These are phyloP conservation scores for Xylariaceae sp. DNA, from an alignment of 2,329 filamentous ascomycete species.

Conservation along the genomic window DNA sequence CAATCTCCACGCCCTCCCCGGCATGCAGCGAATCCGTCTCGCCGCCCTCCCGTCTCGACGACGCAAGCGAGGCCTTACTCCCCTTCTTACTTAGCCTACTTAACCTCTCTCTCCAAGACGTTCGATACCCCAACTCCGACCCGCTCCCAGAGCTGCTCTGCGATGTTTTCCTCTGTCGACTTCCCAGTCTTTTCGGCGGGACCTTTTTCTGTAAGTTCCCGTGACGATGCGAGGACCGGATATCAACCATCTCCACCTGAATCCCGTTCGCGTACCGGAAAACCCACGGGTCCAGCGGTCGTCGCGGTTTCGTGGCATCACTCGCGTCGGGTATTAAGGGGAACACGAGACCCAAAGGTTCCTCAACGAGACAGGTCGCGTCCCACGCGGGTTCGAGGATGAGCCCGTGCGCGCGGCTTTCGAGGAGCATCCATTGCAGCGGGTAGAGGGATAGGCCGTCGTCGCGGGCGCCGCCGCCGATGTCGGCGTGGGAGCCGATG, in stretches of 20 bases:
- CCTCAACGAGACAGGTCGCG: constrained; percentile 10
- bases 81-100: constrained; percentile 11
- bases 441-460: constrained; percentile 39
- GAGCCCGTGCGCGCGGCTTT: constrained; percentile 31
- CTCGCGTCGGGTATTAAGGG: constrained; percentile 11
- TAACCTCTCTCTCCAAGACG: constrained; percentile 12
- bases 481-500: constrained; percentile 35
- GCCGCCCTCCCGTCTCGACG: constrained; percentile 33
- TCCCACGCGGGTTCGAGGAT: constrained; percentile 23
- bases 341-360: constrained; percentile 21
- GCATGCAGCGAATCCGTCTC: constrained; percentile 23
- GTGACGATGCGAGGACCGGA: constrained; percentile 22
- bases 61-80: constrained; percentile 38
- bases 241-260: constrained; percentile 23
- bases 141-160: no score
- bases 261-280: constrained; percentile 25
- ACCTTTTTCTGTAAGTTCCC: constrained; percentile 21
- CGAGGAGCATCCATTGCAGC: constrained; percentile 39
- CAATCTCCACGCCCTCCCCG: constrained; percentile 12
- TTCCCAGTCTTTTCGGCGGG: constrained; percentile 10
- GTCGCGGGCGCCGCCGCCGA: constrained; percentile 34
- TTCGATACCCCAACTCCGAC: no score
- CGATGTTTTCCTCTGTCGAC: constrained; percentile 10
- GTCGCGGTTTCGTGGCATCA: constrained; percentile 11
- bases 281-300: constrained; percentile 18